Percentiles rank a stretch among this genome's conserved stretches.
Evolutionary conservation across 768 basidiomycete genomes (phyloP).

Genomic region (Lepiota brunneoincarnata): DNA sequence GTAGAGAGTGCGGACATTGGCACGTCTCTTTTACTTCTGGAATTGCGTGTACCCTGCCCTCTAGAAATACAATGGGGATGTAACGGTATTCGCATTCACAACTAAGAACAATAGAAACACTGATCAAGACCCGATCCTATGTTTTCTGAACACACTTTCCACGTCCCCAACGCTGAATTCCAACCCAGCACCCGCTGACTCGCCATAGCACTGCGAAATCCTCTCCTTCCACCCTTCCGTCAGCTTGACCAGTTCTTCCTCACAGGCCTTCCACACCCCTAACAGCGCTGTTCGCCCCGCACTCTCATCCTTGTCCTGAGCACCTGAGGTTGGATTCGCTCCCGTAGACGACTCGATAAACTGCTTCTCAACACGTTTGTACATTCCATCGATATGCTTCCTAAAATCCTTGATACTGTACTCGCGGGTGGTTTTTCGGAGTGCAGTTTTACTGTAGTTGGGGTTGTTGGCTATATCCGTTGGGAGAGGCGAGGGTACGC

Average conservation of each 20-base stretch:
- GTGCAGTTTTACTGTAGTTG: constrained; percentile 68
- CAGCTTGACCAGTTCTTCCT: constrained; percentile 75
- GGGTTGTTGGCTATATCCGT: constrained; percentile 73
- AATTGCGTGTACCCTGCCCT: neutral
- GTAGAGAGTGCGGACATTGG: no score
- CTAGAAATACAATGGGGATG: constrained; percentile 7
- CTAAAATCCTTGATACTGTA: constrained; percentile 85
- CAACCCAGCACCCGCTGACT: constrained; percentile 56
- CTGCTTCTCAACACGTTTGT: constrained; percentile 94
- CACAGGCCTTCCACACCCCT: constrained; percentile 90
- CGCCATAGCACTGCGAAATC: constrained; percentile 78
- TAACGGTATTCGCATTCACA: neutral
- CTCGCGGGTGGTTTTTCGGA: constrained; percentile 88
- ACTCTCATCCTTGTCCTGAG: constrained; percentile 7
- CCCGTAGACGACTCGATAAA: constrained; percentile 83
- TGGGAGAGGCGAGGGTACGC: constrained; percentile 48
- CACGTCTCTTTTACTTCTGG: no score
- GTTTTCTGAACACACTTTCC: constrained; percentile 73
- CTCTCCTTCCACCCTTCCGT: constrained; percentile 66
- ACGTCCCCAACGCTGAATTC: constrained; percentile 78
- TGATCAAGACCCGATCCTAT: constrained; percentile 31
- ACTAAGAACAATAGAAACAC: neutral
- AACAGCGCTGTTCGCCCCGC: constrained; percentile 46
- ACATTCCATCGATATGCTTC: constrained; percentile 82
- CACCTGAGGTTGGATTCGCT: constrained; percentile 40